Base-by-base conservation (phyloP, 495 filamentous ascomycete genomes). In the Saxophila tyrrhenica region DNA sequence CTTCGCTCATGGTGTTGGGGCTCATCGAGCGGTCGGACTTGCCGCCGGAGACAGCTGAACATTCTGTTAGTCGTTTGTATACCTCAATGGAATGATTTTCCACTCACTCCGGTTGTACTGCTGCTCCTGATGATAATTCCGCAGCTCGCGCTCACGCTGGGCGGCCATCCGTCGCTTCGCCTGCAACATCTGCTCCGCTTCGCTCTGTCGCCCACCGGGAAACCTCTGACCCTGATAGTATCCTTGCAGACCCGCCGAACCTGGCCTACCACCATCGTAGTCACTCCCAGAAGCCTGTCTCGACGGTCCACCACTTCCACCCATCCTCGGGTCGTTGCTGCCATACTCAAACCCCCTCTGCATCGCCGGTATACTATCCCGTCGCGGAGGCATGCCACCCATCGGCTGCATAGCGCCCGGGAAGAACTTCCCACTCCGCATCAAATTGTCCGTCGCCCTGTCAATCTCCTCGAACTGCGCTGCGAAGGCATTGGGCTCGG, bases 61-160 rank as follows among this genome's bases (percentile, higher is more conserved):
- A 85, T 88, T 13, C 5, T 13, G 13, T 35, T 35, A 35, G 29
- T n/a, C n/a, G n/a, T n/a, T n/a, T n/a, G 78, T n/a, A n/a, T n/a
- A n/a, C n/a, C n/a, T n/a, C n/a, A 68, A 48, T 69, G 63, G 62
- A 64, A 66, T 69, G 71, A 65, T 23, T 42, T 19, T 19, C 54
- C 41, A 60, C 72, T 61, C 65, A 98, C 92, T 95, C 84, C 91
- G 84, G 74, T 96, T 94, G 78, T 94, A 97, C 81, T 98, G 92
- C 78, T 98, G 92, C 78, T 98, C 92, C 75, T 96, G 92, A 73
- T 98, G 92, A 76, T 96, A 97, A 73, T 98, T 98, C 72, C 92
- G 88, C 71, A 98, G 82, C 76, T 98, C 92, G 71, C 94, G 86
- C 78, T 98, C 92, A 72, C 92, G 87, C 73, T 95, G 91, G 72